Base-by-base conservation (phyloP, 2,329 filamentous ascomycete species). In the Pseudogymnoascus sp. region DNA sequence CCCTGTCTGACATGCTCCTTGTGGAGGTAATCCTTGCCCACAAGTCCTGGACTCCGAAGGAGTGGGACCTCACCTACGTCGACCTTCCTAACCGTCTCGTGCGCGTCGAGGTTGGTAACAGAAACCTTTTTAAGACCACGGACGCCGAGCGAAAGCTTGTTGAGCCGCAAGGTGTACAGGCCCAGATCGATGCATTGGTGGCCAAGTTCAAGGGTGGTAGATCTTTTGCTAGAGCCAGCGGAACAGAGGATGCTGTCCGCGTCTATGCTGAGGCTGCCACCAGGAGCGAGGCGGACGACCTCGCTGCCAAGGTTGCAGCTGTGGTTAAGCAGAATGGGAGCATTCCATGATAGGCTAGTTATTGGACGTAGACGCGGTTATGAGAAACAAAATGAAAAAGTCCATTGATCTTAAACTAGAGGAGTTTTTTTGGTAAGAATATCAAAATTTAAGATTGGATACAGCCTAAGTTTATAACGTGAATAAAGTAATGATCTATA, bases 11-110 rank as follows among this genome's bases (percentile, higher is more conserved):
- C 75, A 89, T 96, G 82, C 83, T 99, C 48, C 85, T 99, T 69
- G 92, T 97, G 37, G 94, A 99, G 75, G 89, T 92, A 33, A 94
- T 97, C 66, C 85, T 99, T 38, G 92, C 94, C 5, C 91, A 97
- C 81, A 97, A 96, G 78, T 82, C 80, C 66, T 99, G 92, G 92
- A 85, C 83, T 23, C 85, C 91, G 48, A 86, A 86, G 71, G 90
- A 97, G 72, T 99, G 94, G 94, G 85, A 92, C 63, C 83, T 84
- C 65, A 96, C 91, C 4, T 99, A 99, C 77, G 88, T 83, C 21
- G 94, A 99, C 73, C 84, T 97, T 12, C 94, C 94, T 58, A 97
- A 96, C 77, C 86, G 91, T 28, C 85, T 99, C n/a, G 88, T 95
- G 61, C 89, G 92, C 63, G 91, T 97, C 63, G 88, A 95, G 71